Percentiles rank a stretch among this genome's conserved stretches.
These are phyloP conservation scores for Casuarina cunninghamiana DNA, from an alignment of 306 rosid genomes.

Conservation along the genomic window DNA sequence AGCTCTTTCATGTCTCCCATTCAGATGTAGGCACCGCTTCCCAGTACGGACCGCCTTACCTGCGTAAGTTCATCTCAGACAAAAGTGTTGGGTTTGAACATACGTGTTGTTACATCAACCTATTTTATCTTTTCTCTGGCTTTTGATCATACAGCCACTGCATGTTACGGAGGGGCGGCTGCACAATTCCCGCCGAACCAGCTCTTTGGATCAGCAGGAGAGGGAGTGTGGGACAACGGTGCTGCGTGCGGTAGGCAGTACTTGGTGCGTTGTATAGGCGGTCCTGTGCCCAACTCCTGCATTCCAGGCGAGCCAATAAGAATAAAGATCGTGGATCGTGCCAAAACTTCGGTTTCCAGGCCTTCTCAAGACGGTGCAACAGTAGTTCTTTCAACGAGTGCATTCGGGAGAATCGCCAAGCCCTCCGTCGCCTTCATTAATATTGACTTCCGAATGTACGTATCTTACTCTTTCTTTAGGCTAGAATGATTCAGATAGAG, in stretches of 20 bases:
- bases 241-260: conserved; percentile 82
- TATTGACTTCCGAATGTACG: conserved; percentile 70
- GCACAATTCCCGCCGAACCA: conserved; percentile 54
- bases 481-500: too few species aligned
- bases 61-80: conserved; percentile 40
- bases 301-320: conserved; percentile 48
- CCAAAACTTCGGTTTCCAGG: conserved; percentile 37
- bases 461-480: neutral
- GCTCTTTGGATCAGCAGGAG: conserved; percentile 76
- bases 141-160: conserved; percentile 42
- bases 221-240: conserved; percentile 88
- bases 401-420: conserved; percentile 58
- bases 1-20: conserved; percentile 28
- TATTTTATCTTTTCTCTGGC: neutral
- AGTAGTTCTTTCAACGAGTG: conserved; percentile 58
- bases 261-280: conserved; percentile 70
- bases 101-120: neutral
- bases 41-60: conserved; percentile 52
- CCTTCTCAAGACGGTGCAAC: conserved; percentile 42
- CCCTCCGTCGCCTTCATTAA: conserved; percentile 41
- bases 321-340: conserved; percentile 72
- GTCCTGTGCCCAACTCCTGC: conserved; percentile 44
- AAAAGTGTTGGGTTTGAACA: neutral
- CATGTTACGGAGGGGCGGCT: conserved; percentile 46
- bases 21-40: conserved; percentile 71